Evolutionary conservation across 1,284 basidiomycete species (phyloP).

Genomic region (Trichosporon asahii): DNA sequence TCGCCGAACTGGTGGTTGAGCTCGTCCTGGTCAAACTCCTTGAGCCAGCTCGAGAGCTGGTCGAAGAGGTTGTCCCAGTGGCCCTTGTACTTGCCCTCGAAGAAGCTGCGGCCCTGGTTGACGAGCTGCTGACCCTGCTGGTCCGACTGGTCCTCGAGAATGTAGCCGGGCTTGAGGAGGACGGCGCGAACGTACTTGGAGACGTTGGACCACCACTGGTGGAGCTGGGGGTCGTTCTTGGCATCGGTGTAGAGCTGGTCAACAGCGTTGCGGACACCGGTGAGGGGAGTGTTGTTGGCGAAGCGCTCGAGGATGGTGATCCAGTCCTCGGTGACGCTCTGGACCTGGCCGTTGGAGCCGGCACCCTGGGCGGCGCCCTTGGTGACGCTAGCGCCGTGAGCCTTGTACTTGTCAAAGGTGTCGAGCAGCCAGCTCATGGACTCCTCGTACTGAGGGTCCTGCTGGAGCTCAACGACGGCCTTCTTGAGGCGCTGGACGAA

Average conservation of each 20-base stretch:
- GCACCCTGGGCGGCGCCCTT: slow-evolving; percentile 52
- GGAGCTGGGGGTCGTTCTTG: slow-evolving; percentile 69
- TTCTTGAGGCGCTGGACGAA: slow-evolving; percentile 49
- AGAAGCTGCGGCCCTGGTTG: slow-evolving; percentile 72
- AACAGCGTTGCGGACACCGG: slow-evolving; percentile 68
- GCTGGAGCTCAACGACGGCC: slow-evolving; percentile 84
- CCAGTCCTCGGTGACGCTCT: slow-evolving; percentile 56
- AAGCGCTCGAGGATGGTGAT: slow-evolving; percentile 85
- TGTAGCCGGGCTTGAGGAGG: slow-evolving; percentile 81
- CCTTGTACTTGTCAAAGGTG: slow-evolving; percentile 70
- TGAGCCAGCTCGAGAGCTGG: slow-evolving; percentile 70
- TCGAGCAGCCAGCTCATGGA: slow-evolving; percentile 72
- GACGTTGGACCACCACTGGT: slow-evolving; percentile 69
- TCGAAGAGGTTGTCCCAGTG: slow-evolving; percentile 81
- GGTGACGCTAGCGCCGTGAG: slow-evolving; percentile 54
- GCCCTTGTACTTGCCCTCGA: slow-evolving; percentile 70
- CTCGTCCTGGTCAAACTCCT: slow-evolving; percentile 77
- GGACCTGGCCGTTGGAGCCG: slow-evolving; percentile 32
- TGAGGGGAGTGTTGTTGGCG: slow-evolving; percentile 67
- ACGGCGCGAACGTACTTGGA: slow-evolving; percentile 67
- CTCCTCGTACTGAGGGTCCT: slow-evolving; percentile 84
- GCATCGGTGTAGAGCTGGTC: slow-evolving; percentile 73
- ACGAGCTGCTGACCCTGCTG: slow-evolving; percentile 60
- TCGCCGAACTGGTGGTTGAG: slow-evolving; percentile 75
- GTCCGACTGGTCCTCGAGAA: slow-evolving; percentile 74